Evolutionary conservation across 805 yeast genomes (phyloP).

Genomic region (Myxozyma geophila): DNA sequence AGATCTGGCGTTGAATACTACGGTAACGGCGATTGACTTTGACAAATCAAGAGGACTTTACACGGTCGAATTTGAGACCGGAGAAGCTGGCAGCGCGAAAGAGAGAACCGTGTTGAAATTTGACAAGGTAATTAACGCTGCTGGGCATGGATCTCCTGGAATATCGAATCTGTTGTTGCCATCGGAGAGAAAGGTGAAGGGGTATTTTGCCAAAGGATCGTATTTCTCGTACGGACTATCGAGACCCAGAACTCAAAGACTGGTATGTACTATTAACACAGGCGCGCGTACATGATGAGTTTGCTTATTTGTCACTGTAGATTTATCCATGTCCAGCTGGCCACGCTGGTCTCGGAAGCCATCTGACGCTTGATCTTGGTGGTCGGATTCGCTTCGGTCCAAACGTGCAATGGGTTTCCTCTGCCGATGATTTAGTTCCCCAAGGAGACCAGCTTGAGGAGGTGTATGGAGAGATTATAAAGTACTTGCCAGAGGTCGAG

Average conservation of each 20-base stretch:
- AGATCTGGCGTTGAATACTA: conserved; percentile 65
- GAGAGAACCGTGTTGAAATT: conserved; percentile 50
- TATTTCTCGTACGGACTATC: conserved; percentile 64
- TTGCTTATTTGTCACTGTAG: conserved; percentile 36
- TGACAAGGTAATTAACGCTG: conserved; percentile 71
- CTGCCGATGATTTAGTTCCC: conserved; percentile 43
- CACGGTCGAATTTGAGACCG: conserved; percentile 39
- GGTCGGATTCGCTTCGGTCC: conserved; percentile 87
- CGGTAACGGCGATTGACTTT: conserved; percentile 52
- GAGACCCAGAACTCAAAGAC: conserved; percentile 56
- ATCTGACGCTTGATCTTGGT: conserved; percentile 79
- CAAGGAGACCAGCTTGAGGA: conserved; percentile 51
- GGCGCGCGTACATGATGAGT: not conserved
- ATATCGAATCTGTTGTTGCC: conserved; percentile 75
- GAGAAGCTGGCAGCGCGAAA: conserved; percentile 40
- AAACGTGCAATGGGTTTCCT: conserved; percentile 75
- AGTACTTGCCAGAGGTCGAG: conserved; percentile 67
- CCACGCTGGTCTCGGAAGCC: conserved; percentile 83
- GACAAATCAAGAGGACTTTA: conserved; percentile 21
- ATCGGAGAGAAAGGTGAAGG: conserved; percentile 56
- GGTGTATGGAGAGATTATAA: conserved; percentile 62
- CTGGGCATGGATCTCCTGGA: conserved; percentile 77
- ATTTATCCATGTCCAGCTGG: conserved; percentile 80
- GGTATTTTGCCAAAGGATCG: conserved; percentile 82
- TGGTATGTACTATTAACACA: conserved; percentile 39